Evolutionary conservation across 2,329 filamentous ascomycete species (phyloP), one percentile per base, ranked within the genome.

Genomic region (Colletotrichum truncatum): DNA sequence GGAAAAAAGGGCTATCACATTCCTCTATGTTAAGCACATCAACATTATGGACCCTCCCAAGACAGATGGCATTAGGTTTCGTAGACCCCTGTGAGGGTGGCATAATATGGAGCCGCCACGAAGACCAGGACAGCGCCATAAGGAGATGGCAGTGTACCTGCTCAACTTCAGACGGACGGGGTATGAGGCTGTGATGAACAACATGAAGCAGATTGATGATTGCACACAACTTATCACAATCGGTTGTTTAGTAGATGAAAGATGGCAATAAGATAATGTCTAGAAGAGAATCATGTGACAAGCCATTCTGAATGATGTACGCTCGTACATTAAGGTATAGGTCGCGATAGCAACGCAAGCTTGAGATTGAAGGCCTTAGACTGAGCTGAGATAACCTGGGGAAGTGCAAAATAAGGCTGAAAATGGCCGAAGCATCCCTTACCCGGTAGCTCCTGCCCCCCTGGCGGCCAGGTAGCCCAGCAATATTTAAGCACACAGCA

Each of bases 121-220:
- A 26, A 30, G 43, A 43, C 39, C 18, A 61, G 56, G 48, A 23
- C 45, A 16, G 46, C n/a, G 16, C 36, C 25, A 49, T 34, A 41
- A 34, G 39, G 39, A 18, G 6, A 18, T n/a, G 21, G 48, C 32
- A 30, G 34, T 38, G 18, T 48, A 9, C 23, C 16, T 23, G 14
- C 3, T 34, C 61, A 61, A 55, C 21, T 62, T 41, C 26, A 43
- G 56, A 39, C 34, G 48, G 62, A 21, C 34, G 21, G n/a, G 23
- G 51, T 6, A n/a, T 26, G 11, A 51, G 34, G 30, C 14, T 10
- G 12, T 23, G 16, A n/a, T n/a, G 14, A 45, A 38, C 10, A 51
- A 12, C 18, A 52, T 25, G 32, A 18, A 52, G 32, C 48, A 52
- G 16, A 25, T 21, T 9, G 32, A 9, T 26, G 48, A 23, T 12